Evolutionary conservation across 805 yeast genomes (phyloP), one percentile per base, ranked within the genome.

Genomic region (Candida boidinii): DNA sequence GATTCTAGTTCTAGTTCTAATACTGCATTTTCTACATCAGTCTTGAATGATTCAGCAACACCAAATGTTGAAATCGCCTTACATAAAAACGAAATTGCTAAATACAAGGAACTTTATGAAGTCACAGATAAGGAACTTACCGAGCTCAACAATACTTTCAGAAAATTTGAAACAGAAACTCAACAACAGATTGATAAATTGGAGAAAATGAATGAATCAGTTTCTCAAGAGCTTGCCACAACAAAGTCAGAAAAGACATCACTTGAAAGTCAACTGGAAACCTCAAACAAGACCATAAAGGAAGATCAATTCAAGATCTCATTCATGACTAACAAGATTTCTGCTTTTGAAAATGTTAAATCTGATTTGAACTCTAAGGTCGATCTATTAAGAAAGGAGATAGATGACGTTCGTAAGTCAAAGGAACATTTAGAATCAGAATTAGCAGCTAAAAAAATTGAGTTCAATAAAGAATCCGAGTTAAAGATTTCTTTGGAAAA

Each of bases 81-180:
- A n/a, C n/a, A n/a, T n/a, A n/a, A n/a, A n/a, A n/a, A n/a, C n/a
- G n/a, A n/a, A n/a, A n/a, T n/a, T n/a, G n/a, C n/a, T n/a, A n/a
- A 79, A 42, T 71, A 78, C 49, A 72, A 76, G 36, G 61, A 60
- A n/a, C 66, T 84, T 26, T 76, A 87, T 0, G 56, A 57, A 32
- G 73, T 81, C 11, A 73, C 85, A 4, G 94, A 84, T 47, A 72
- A 70, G 33, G 75, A 87, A 5, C 60, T 84, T 24, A 54, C 59
- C 24, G 62, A 66, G 29, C 60, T 83, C 38, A 75, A 72, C 19
- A 58, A 60, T 15, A 61, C 78, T 1, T 79, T 69, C 48, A 84
- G 68, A 30, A 54, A 54, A 29, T 67, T n/a, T n/a, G n/a, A n/a
- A n/a, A 8, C 4, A n/a, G 7, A 10, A 10, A 7, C 28, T 17